These are phyloP conservation scores for Lachancea cidri DNA, from an alignment of 805 yeast genomes.

Conservation along the genomic window DNA sequence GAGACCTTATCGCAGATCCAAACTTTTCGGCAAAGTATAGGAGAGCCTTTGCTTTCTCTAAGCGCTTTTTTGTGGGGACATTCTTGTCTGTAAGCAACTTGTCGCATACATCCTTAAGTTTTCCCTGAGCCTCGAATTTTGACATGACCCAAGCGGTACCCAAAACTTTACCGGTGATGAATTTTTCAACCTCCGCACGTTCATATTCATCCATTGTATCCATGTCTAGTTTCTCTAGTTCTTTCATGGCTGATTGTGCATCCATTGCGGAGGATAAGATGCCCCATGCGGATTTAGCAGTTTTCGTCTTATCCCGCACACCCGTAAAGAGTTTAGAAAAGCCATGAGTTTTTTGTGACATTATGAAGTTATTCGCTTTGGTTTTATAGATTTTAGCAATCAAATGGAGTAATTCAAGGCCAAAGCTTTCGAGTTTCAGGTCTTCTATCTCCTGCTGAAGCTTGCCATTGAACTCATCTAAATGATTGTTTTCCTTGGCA, in stretches of 20 bases:
- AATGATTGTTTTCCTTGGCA: constrained; percentile 44
- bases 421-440: constrained; percentile 91
- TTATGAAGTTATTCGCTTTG: constrained; percentile 69
- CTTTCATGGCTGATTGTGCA: constrained; percentile 74
- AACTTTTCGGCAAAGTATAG: constrained; percentile 67
- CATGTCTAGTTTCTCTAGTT: constrained; percentile 65
- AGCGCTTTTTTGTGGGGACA: constrained; percentile 55
- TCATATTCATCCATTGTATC: constrained; percentile 53
- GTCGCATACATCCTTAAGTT: constrained; percentile 79
- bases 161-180: constrained; percentile 80
- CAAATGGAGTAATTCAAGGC: constrained; percentile 76
- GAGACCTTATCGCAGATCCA: constrained; percentile 60
- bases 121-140: constrained; percentile 74
- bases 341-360: constrained; percentile 79
- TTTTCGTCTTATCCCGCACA: constrained; percentile 77
- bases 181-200: constrained; percentile 73
- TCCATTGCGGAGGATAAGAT: constrained; percentile 82
- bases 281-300: constrained; percentile 77
- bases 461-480: constrained; percentile 45
- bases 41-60: constrained; percentile 76
- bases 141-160: constrained; percentile 97
- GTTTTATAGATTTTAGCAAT: constrained; percentile 74
- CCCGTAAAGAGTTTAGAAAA: constrained; percentile 77
- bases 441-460: constrained; percentile 64
- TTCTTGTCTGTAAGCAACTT: constrained; percentile 64